phyloP scores from a whole-genome alignment of 306 rosid species.

The Pachyrhizus erosus region DNA sequence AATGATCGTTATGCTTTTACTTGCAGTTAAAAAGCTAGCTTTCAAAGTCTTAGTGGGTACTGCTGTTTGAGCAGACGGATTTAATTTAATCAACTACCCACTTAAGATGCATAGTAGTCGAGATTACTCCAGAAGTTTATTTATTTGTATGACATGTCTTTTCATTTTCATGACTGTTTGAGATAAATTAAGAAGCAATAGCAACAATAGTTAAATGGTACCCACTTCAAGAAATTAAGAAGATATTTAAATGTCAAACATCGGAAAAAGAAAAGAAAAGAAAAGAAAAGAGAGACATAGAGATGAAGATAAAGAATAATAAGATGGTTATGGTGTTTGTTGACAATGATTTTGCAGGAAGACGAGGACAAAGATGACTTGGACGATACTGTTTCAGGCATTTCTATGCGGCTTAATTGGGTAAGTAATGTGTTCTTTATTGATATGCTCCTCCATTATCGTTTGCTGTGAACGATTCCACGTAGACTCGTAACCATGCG shows the following conservation, averaged over 20 bases:
- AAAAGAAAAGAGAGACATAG: background rate
- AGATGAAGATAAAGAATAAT: background rate
- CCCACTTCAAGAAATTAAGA: background rate
- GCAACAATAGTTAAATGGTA: background rate
- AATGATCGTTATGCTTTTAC: background rate
- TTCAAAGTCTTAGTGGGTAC: background rate
- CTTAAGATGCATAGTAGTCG: background rate
- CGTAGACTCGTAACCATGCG: background rate
- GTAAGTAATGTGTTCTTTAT: conserved; percentile 40
- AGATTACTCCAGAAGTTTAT: background rate
- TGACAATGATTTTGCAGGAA: conserved; percentile 50
- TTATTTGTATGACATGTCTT: background rate
- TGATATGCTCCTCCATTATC: background rate
- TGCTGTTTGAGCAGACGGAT: background rate
- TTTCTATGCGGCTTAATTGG: conserved; percentile 74
- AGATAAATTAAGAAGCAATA: conserved; percentile 30
- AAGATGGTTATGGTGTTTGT: background rate
- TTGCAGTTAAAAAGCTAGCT: background rate
- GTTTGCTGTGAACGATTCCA: background rate
- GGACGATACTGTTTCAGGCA: conserved; percentile 59
- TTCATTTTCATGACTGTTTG: background rate
- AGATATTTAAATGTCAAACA: background rate
- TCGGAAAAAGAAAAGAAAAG: background rate
- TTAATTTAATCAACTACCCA: background rate
- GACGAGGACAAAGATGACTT: conserved; percentile 55